Evolutionary conservation across 1,284 basidiomycete species (phyloP), one percentile per base, ranked within the genome.

Genomic region (Cutaneotrichosporon sp.): DNA sequence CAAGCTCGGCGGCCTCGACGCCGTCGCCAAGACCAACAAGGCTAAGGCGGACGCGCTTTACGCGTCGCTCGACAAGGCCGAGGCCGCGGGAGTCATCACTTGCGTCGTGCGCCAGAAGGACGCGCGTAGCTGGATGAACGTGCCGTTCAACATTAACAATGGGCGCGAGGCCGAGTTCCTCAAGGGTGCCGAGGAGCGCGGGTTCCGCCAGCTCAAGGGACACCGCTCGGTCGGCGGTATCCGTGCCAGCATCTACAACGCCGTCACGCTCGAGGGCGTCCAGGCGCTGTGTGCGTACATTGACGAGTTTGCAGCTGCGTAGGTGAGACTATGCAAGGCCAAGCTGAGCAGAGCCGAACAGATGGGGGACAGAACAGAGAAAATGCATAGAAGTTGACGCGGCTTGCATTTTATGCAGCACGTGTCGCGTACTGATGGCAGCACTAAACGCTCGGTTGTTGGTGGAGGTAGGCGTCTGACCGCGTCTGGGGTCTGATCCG

Each of bases 201-300:
- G 90, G 1, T 89, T 97, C 85, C 89, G 88, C 73, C 90, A 90
- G 47, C 82, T 96, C 64, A 95, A 93, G 79, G 94, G 94, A 1
- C 94, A 98, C 82, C 85, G 94, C 62, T 81, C 76, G 38, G 82
- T 82, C 18, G 79, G 81, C 60, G 79, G 91, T 16, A 89, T 97
- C 63, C 89, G 97, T 18, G 87, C 90, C 5, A 97, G 93, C 21
- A 82, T 99, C 7, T 99, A 99, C 83, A 99, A 99, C 69, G 95
- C 96, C 10, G 85, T 98, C 66, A 90, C 90, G 1, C 88, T 94
- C 69, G 88, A 91, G 65, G 87, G 92, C 68, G 83, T 85, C 4
- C 67, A 82, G 65, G 76, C 72, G 18, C 71, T 86, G 31, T 82
- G 81, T 56, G 77, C 78, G 10, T 84, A 84, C 68, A 85, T 86